Base-by-base conservation (phyloP, 345 rosid genomes). In the Jatropha curcas region DNA sequence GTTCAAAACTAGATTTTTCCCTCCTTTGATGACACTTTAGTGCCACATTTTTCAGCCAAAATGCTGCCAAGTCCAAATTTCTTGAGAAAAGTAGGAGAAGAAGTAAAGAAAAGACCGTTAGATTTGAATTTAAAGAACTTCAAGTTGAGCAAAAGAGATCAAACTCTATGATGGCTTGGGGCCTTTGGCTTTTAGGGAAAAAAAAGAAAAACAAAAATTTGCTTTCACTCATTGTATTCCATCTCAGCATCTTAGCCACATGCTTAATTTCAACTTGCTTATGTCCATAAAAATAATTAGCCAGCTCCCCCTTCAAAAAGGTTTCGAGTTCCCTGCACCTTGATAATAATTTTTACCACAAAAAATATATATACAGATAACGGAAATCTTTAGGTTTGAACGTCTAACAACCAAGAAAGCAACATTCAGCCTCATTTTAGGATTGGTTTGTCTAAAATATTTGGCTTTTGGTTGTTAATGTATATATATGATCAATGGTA, bases 91-190 rank as follows among this genome's bases (percentile, higher is more conserved):
- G 33, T 7, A 35, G 46, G 41, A 19, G 24, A 2, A 16, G 50
- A 1, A 2, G 43, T 19, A 8, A 13, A 35, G 27, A 77, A 67
- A 70, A 24, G 75, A 76, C 84, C 79, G 84, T 85, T 85, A 51
- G 70, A 72, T 84, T 84, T 84, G 88, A 84, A 82, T 67, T 84
- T 76, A 68, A 82, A 84, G 88, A 84, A 82, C 63, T 84, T 76
- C 69, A 82, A 84, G 75, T 70, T 71, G 55, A 1, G 14, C n/a
- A 20, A 61, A 20, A 10, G 24, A 19, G 24, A 39, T 35, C 9
- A 9, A 46, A 20, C 61, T 8, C 46, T 34, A 77, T 67, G 63
- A 70, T 77, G 60, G 41, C 22, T 57, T 16, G 50, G 33, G 12
- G 13, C 61, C 72, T 72, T 72, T 48, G 52, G 52, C 52, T 48